These are phyloP conservation scores for Melaleuca quinquenervia DNA, from an alignment of 345 rosid genomes.

Conservation along the genomic window DNA sequence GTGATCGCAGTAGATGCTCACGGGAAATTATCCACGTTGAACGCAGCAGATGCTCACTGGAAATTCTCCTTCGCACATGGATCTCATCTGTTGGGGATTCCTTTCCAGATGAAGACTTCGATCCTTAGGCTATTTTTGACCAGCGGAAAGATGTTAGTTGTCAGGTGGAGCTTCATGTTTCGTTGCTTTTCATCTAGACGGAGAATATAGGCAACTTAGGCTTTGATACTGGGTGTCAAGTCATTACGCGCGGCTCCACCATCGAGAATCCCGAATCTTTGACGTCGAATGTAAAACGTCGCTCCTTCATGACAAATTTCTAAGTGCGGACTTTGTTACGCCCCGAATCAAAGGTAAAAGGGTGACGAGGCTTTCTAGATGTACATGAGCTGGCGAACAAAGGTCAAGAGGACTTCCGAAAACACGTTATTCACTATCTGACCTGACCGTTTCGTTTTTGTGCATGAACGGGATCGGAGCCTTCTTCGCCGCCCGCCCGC, in stretches of 20 bases:
- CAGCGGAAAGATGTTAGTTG: neutral
- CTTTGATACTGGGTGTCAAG: neutral
- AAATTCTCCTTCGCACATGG: neutral
- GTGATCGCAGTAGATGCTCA: neutral
- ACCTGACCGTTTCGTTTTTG: neutral
- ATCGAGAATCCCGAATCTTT: neutral
- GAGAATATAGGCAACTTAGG: neutral
- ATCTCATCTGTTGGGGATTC: neutral
- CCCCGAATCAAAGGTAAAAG: too few species aligned
- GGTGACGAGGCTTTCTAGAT: neutral
- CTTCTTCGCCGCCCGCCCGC: rapidly evolving
- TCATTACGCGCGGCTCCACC: neutral
- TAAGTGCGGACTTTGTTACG: too few species aligned
- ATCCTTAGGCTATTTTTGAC: neutral
- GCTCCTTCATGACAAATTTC: neutral
- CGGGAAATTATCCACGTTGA: neutral
- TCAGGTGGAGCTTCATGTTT: neutral
- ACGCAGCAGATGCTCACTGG: neutral
- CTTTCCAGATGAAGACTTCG: neutral
- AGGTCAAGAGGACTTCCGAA: neutral
- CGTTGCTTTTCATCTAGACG: neutral
- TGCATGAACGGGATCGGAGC: neutral
- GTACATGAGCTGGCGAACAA: neutral
- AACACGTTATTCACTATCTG: neutral
- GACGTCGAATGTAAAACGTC: neutral